A percentile compares a stretch with the other conserved stretches of the same genome.
Evolutionary conservation across 805 yeast species (phyloP).

Genomic region (Pichia nakasei): DNA sequence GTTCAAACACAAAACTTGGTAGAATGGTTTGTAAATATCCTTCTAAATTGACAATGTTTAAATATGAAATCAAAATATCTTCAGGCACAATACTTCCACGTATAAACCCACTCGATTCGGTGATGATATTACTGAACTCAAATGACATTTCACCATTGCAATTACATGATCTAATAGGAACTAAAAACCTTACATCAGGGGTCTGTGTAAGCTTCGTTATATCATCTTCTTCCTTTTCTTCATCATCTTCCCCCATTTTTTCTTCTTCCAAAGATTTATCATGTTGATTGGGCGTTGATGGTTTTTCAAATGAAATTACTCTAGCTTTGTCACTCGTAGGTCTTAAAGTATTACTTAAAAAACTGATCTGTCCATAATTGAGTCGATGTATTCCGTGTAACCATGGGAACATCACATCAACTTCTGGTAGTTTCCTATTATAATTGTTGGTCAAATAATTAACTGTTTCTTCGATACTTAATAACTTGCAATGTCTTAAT

Average conservation of each 20-base stretch:
- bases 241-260: background rate
- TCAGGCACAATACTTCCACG: conserved; percentile 45
- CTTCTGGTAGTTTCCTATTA: conserved; percentile 43
- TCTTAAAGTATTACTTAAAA: conserved; percentile 24
- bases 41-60: conserved; percentile 20
- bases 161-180: conserved; percentile 26
- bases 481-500: conserved; percentile 14
- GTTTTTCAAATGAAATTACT: conserved; percentile 11
- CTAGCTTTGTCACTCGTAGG: conserved; percentile 5
- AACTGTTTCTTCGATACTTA: conserved; percentile 21
- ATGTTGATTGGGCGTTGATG: background rate
- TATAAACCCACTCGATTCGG: conserved; percentile 36
- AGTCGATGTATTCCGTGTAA: conserved; percentile 64
- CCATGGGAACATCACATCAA: conserved; percentile 79
- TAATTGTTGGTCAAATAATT: conserved; percentile 17
- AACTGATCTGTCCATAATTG: conserved; percentile 45
- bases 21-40: conserved; percentile 23
- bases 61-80: conserved; percentile 45
- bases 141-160: conserved; percentile 23
- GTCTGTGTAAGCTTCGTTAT: conserved; percentile 4
- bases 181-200: conserved; percentile 21
- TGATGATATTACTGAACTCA: conserved; percentile 22
- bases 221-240: conserved; percentile 1
- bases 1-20: conserved; percentile 13
- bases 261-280: background rate